Base-by-base conservation (phyloP, 2,329 filamentous ascomycete genomes). In the Aspergillus fijiensis region DNA sequence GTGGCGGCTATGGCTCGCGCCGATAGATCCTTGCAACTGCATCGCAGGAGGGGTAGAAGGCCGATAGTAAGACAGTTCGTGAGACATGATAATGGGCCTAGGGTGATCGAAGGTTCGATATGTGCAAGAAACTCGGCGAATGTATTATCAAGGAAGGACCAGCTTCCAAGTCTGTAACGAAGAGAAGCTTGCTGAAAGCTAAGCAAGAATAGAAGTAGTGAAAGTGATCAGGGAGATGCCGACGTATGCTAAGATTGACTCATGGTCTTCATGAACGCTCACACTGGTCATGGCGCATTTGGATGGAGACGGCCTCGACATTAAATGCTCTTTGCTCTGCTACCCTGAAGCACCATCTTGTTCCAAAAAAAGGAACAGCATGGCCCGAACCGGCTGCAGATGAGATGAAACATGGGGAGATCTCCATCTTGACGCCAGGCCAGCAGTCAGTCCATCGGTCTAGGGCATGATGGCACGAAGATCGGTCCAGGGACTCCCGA, bases 1-100 rank as follows among this genome's bases (percentile, higher is more conserved):
- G 70, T 85, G 85, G 71, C 87, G 86, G 73, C 80, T 81, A 74
- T 90, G 87, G 65, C 65, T 64, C 39, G 68, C 71, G 29, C 66
- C 67, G 54, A 67, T 64, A 55, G 68, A 69, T 60, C 74, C 72
- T 62, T 73, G 72, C 67, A 73, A 70, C 61, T 68, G 67, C 42
- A 71, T 51, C 47, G 71, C 68, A 55, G 80, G 79, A 61, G 80
- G 80, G 52, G 80, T 81, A 29, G 72, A 73, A 54, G 79, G 79
- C 65, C 74, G 74, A 65, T 77, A 80, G 65, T 72, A 76, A 62
- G 76, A 74, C 60, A 76, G 72, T 63, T 76, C 72, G 60, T 76
- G 67, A 67, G 76, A 75, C 77, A 80, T 79, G 65, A 69, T 78
- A 50, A 21, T 45, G 48, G 54, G 7, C 50, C 14, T 23, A 25